phyloP scores from a whole-genome alignment of 345 rosid genomes.

The Boechera retrofracta region DNA sequence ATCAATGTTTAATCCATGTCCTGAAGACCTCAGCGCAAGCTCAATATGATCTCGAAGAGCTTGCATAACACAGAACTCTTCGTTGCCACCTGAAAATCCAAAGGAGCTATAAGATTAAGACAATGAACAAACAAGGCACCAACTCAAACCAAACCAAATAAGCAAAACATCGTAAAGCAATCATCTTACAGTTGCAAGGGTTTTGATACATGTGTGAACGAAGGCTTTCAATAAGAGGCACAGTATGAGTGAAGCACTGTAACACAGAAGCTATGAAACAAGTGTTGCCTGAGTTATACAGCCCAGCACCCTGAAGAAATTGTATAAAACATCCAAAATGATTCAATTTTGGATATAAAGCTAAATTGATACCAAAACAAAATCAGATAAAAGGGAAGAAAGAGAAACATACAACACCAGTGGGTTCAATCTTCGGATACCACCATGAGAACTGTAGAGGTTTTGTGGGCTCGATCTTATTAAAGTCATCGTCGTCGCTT shows the following conservation, averaged over 20 bases:
- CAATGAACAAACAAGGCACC: background rate
- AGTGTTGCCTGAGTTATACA: conserved; percentile 78
- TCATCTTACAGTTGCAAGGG: conserved; percentile 57
- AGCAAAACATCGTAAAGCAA: background rate
- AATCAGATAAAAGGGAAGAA: background rate
- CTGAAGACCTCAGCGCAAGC: conserved; percentile 63
- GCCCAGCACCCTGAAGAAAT: conserved; percentile 79
- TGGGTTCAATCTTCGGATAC: conserved; percentile 14
- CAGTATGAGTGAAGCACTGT: conserved; percentile 90
- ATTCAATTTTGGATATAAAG: background rate
- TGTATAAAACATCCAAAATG: background rate
- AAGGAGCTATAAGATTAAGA: background rate
- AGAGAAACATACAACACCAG: conserved; percentile 48
- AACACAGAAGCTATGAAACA: conserved; percentile 86
- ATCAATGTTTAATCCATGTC: conserved; percentile 53
- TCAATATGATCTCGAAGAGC: conserved; percentile 66
- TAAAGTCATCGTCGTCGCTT: background rate
- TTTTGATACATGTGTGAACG: conserved; percentile 46
- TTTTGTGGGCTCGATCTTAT: background rate
- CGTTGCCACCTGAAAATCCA: conserved; percentile 53
- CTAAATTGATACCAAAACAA: background rate
- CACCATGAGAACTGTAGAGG: conserved; percentile 10
- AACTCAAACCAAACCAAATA: background rate
- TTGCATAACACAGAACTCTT: conserved; percentile 67
- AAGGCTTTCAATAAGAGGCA: conserved; percentile 70